Evolutionary conservation across 2,329 filamentous ascomycete species (phyloP).

Genomic region (Colletotrichum sp.): DNA sequence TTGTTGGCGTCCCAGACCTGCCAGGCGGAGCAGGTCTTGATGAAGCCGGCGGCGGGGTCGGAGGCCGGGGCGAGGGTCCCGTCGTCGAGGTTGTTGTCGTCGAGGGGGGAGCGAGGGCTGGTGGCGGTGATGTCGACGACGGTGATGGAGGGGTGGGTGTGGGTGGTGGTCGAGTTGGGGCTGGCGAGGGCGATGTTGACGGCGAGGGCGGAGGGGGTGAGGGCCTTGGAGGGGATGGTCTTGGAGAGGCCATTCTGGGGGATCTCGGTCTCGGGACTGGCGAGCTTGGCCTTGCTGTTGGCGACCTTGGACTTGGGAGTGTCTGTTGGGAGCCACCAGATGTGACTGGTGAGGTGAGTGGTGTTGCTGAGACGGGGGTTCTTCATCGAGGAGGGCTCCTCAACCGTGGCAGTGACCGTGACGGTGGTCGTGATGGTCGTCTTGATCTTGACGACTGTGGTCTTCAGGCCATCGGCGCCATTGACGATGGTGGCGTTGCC

Average conservation of each 20-base stretch:
- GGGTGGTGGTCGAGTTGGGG: not conserved
- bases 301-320: not conserved
- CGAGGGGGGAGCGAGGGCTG: not conserved
- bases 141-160: not conserved
- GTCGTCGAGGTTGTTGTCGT: not conserved
- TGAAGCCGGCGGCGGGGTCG: not conserved
- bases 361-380: not conserved
- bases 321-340: not conserved
- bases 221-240: not conserved
- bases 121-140: not conserved
- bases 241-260: not conserved
- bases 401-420: not conserved
- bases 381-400: not conserved
- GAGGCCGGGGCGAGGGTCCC: not conserved
- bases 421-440: not conserved
- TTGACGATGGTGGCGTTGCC: not conserved
- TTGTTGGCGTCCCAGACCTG: not conserved
- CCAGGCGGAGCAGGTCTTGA: conserved; percentile 1
- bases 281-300: not conserved
- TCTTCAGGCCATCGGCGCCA: not conserved
- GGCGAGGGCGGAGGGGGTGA: not conserved
- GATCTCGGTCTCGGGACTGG: not conserved
- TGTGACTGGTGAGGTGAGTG: not conserved
- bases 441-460: not conserved
- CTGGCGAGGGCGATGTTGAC: not conserved